These are phyloP conservation scores for Lipomyces starkeyi DNA, from an alignment of 805 yeast species.

Conservation along the genomic window DNA sequence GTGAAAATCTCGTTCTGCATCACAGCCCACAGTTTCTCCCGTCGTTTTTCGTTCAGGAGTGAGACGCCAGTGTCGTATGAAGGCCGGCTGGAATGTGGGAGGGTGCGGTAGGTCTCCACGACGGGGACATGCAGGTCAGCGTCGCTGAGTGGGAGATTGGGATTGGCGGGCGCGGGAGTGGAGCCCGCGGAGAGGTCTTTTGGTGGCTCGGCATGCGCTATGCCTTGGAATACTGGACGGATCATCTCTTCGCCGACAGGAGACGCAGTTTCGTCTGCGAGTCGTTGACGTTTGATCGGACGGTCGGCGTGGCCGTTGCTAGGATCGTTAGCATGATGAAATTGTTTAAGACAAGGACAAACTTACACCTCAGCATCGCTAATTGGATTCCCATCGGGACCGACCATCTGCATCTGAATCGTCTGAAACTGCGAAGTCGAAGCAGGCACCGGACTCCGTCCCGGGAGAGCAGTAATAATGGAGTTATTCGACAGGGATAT, in stretches of 20 bases:
- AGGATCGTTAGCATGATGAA: background rate
- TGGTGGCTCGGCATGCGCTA: background rate
- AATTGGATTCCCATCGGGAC: conserved; percentile 5
- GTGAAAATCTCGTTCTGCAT: conserved; percentile 31
- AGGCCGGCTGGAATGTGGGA: conserved; percentile 28
- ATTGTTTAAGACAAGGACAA: background rate
- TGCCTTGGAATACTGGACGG: conserved; percentile 14
- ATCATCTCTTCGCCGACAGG: conserved; percentile 15
- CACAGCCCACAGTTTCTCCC: conserved; percentile 34
- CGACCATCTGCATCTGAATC: conserved; percentile 8
- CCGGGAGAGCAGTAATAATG: conserved; percentile 8
- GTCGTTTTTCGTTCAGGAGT: conserved; percentile 30
- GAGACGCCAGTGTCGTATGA: conserved; percentile 28
- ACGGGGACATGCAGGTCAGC: conserved; percentile 27
- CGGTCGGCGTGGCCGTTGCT: conserved; percentile 7
- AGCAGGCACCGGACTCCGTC: conserved; percentile 6
- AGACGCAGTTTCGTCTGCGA: conserved; percentile 18
- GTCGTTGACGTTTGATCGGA: conserved; percentile 13
- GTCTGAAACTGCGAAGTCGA: conserved; percentile 13
- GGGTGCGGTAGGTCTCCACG: conserved; percentile 15
- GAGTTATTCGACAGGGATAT: background rate
- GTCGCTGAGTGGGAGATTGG: conserved; percentile 27
- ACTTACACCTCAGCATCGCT: background rate
- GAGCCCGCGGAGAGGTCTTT: conserved; percentile 7
- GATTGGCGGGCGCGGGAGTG: conserved; percentile 10